Conservation (phyloP, 192 early-diverging fungal genomes). For the Coemansia sp. region DNA sequence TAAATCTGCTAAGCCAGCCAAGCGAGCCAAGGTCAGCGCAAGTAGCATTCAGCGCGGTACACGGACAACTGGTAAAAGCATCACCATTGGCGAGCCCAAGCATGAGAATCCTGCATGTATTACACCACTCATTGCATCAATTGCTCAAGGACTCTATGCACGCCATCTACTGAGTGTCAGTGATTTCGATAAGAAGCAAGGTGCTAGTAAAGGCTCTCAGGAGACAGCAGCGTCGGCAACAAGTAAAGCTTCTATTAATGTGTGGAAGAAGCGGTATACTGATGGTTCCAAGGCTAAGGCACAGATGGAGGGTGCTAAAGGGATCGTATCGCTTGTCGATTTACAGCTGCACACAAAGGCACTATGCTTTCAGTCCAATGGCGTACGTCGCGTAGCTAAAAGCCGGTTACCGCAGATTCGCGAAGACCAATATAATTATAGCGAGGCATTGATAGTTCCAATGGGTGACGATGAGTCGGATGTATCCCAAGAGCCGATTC, state of each 20-base stretch:
- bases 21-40: conserved; percentile 7
- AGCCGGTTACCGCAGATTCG: conserved; percentile 13
- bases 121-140: conserved; percentile 43
- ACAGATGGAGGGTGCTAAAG: conserved; percentile 21
- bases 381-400: neutral
- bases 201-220: neutral
- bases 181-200: conserved; percentile 10
- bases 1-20: neutral
- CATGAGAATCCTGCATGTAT: conserved; percentile 48
- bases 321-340: conserved; percentile 29
- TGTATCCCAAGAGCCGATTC: conserved; percentile 37
- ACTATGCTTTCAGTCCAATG: conserved; percentile 13
- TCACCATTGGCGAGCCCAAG: conserved; percentile 22
- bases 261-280: conserved; percentile 35
- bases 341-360: conserved; percentile 13
- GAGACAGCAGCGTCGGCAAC: neutral
- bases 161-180: conserved; percentile 42
- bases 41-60: conserved; percentile 9
- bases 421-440: conserved; percentile 15
- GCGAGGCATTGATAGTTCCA: conserved; percentile 10
- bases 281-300: conserved; percentile 15
- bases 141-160: conserved; percentile 50
- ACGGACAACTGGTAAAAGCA: conserved; percentile 7
- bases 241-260: neutral
- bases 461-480: conserved; percentile 36